Evolutionary conservation across 2,329 filamentous ascomycete genomes (phyloP).

Genomic region (Penicillium concentricum): DNA sequence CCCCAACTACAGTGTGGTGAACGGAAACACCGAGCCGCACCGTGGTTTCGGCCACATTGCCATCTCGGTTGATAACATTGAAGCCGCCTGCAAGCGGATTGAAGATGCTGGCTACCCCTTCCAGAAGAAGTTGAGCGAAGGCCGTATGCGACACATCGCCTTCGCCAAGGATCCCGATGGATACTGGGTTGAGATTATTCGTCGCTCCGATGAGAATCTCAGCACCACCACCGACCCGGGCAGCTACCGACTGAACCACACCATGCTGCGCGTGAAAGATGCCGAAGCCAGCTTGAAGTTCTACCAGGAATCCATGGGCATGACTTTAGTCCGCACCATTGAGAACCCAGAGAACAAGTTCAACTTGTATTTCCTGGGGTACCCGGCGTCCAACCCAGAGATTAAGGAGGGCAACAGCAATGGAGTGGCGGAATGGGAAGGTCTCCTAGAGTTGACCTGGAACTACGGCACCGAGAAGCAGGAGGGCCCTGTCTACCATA

Average conservation of each 20-base stretch:
- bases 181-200: slow-evolving; percentile 64
- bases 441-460: slow-evolving; percentile 87
- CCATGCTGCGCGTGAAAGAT: slow-evolving; percentile 90
- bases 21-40: slow-evolving; percentile 86
- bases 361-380: slow-evolving; percentile 91
- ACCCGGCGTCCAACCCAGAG: slow-evolving; percentile 59
- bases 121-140: slow-evolving; percentile 91
- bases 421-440: slow-evolving; percentile 68
- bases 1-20: slow-evolving; percentile 74
- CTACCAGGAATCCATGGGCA: slow-evolving; percentile 84
- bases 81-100: slow-evolving; percentile 84
- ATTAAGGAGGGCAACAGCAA: slow-evolving; percentile 54
- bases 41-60: slow-evolving; percentile 84
- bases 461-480: slow-evolving; percentile 72
- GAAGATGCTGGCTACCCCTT: slow-evolving; percentile 90
- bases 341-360: slow-evolving; percentile 73
- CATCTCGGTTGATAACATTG: slow-evolving; percentile 78
- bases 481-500: slow-evolving; percentile 83
- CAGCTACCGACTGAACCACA: slow-evolving; percentile 68
- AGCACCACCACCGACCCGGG: slow-evolving; percentile 69
- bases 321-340: slow-evolving; percentile 72
- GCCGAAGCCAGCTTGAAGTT: slow-evolving; percentile 71
- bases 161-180: slow-evolving; percentile 87
- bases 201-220: slow-evolving; percentile 71
- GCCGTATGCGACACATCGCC: slow-evolving; percentile 82